These are phyloP conservation scores for Pichia cactophila DNA, from an alignment of 1,139 yeast genomes.

Conservation along the genomic window DNA sequence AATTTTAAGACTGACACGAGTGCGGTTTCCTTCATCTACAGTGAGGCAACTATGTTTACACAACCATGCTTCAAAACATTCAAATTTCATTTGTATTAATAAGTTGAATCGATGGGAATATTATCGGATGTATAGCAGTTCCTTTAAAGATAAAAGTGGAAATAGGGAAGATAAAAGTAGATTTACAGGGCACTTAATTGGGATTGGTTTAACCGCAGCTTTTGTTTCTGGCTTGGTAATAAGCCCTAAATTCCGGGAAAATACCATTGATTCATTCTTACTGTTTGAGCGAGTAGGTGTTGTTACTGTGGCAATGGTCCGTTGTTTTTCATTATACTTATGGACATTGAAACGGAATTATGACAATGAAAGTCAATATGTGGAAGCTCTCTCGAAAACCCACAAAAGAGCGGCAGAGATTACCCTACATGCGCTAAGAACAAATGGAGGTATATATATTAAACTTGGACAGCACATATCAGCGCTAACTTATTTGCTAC, in stretches of 20 bases:
- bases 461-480: constrained; percentile 92
- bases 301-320: constrained; percentile 54
- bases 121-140: neutral
- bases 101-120: too few species aligned
- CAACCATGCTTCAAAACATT: too few species aligned
- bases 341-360: constrained; percentile 39
- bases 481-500: constrained; percentile 85
- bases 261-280: constrained; percentile 23
- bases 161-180: neutral
- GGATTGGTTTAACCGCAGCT: constrained; percentile 16
- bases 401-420: constrained; percentile 74
- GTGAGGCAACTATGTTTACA: too few species aligned
- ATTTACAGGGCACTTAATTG: constrained; percentile 5
- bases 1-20: too few species aligned
- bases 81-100: too few species aligned
- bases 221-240: constrained; percentile 18
- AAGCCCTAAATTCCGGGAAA: constrained; percentile 18
- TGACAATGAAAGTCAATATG: constrained; percentile 44
- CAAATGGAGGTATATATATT: constrained; percentile 87
- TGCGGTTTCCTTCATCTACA: too few species aligned
- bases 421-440: constrained; percentile 71
- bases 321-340: constrained; percentile 61
- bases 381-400: constrained; percentile 48
- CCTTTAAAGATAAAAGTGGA: neutral
- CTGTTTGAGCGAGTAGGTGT: constrained; percentile 53